Percentiles rank a stretch among this genome's conserved stretches.
Evolutionary conservation across 345 rosid genomes (phyloP).

Genomic region (Citrus glauca): DNA sequence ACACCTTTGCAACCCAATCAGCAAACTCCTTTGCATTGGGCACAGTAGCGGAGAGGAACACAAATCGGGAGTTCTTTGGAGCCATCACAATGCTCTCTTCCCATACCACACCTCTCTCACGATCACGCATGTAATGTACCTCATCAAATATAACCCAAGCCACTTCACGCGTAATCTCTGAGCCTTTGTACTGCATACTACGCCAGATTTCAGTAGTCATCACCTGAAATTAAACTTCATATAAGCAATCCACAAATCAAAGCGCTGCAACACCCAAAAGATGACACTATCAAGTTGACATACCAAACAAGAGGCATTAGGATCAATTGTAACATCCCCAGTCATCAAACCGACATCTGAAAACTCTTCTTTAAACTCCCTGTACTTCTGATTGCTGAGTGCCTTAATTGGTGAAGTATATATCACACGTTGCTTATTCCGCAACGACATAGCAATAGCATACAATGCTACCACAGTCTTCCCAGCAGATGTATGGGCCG

Average conservation of each 20-base stretch:
- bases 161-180: slow-evolving; percentile 87
- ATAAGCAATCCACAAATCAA: slow-evolving; percentile 12
- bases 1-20: slow-evolving; percentile 99
- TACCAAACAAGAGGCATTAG: slow-evolving; percentile 93
- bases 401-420: slow-evolving; percentile 98
- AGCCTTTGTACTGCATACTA: slow-evolving; percentile 96
- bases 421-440: slow-evolving; percentile 80
- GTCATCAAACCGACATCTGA: slow-evolving; percentile 99
- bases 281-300: not conserved
- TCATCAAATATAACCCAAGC: slow-evolving; percentile 98
- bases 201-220: slow-evolving; percentile 99
- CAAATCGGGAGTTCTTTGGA: slow-evolving; percentile 86
- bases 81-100: slow-evolving; percentile 99
- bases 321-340: slow-evolving; percentile 95
- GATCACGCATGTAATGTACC: slow-evolving; percentile 99
- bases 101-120: slow-evolving; percentile 99
- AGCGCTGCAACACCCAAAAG: not conserved
- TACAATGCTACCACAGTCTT: slow-evolving; percentile 93
- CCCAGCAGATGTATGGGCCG: slow-evolving; percentile 99
- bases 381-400: slow-evolving; percentile 89
- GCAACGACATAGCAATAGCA: slow-evolving; percentile 95
- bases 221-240: slow-evolving; percentile 52
- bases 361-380: slow-evolving; percentile 96
- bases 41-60: slow-evolving; percentile 95
- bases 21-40: slow-evolving; percentile 99